phyloP scores from a whole-genome alignment of 2,329 filamentous ascomycete genomes.

The Fusarium acutatum region DNA sequence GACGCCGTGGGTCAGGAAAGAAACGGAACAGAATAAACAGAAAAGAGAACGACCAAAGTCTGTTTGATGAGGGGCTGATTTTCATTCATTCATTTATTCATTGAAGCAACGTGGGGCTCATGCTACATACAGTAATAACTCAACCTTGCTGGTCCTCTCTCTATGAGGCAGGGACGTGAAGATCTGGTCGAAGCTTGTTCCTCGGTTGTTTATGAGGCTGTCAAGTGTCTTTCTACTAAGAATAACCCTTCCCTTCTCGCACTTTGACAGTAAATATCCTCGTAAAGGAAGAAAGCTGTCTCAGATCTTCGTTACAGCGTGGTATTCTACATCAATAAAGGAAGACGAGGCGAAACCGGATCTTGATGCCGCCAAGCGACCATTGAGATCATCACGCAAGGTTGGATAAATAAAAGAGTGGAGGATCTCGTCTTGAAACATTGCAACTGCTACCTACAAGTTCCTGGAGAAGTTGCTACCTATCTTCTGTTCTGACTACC shows the following conservation, averaged over 20 bases:
- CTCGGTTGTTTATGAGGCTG: not conserved
- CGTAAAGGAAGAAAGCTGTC: not conserved
- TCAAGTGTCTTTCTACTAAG: not conserved
- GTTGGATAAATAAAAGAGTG: conserved; percentile 19
- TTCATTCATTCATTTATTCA: conserved; percentile 1
- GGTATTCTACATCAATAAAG: not conserved
- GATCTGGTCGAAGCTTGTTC: conserved; percentile 28
- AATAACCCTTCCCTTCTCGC: not conserved
- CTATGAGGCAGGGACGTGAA: conserved; percentile 17
- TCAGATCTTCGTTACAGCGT: conserved; percentile 14
- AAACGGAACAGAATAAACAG: not conserved
- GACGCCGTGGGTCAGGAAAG: not conserved
- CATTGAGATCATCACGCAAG: conserved; percentile 23
- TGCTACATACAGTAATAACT: not conserved
- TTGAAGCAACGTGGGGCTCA: conserved; percentile 19
- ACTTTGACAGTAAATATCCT: not conserved
- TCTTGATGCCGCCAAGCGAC: conserved; percentile 23
- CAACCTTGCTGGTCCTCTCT: conserved; percentile 6
- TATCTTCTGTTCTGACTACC: not conserved
- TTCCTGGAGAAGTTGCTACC: not conserved
- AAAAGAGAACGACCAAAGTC: not conserved
- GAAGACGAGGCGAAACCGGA: conserved; percentile 14
- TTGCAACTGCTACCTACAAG: not conserved
- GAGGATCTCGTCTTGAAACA: conserved; percentile 13
- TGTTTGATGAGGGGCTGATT: not conserved